Conservation (phyloP, 768 basidiomycete genomes). For the Filobasidium floriforme region DNA sequence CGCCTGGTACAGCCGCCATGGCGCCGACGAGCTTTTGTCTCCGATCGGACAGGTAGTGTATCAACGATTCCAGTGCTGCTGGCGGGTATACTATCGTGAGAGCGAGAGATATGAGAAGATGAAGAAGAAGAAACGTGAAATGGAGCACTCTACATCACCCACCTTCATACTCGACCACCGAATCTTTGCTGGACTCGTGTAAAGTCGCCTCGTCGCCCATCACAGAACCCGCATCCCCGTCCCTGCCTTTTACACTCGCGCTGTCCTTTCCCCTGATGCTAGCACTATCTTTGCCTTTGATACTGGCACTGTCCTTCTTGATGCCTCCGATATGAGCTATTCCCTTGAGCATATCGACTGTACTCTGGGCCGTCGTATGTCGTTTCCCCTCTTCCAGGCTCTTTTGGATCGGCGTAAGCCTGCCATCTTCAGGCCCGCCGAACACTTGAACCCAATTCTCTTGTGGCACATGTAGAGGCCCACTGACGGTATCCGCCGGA, state of each 20-base stretch:
- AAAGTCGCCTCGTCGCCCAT: constrained; percentile 6
- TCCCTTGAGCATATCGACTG: constrained; percentile 38
- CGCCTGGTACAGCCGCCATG: constrained; percentile 61
- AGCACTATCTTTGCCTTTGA: constrained; percentile 7
- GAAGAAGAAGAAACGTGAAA: not conserved
- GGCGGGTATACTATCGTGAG: constrained; percentile 29
- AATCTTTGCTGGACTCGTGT: constrained; percentile 7
- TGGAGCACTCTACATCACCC: not conserved
- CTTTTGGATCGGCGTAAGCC: constrained; percentile 37
- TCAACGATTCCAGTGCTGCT: constrained; percentile 68
- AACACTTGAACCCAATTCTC: constrained; percentile 74
- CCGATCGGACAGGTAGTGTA: constrained; percentile 79
- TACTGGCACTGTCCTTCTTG: constrained; percentile 18
- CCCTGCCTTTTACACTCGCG: not conserved
- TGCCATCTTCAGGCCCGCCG: constrained; percentile 55
- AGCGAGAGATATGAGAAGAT: not conserved
- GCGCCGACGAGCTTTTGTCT: constrained; percentile 77
- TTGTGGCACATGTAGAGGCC: constrained; percentile 61
- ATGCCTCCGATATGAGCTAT: constrained; percentile 17
- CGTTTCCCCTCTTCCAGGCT: constrained; percentile 37
- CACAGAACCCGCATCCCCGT: not conserved
- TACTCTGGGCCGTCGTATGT: constrained; percentile 42
- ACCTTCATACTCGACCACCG: constrained; percentile 19
- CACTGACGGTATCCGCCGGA: constrained; percentile 64
- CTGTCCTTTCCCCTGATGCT: too few relatives aligned